Base-by-base conservation (phyloP, 345 rosid species). In the Eucalyptus pauciflora region DNA sequence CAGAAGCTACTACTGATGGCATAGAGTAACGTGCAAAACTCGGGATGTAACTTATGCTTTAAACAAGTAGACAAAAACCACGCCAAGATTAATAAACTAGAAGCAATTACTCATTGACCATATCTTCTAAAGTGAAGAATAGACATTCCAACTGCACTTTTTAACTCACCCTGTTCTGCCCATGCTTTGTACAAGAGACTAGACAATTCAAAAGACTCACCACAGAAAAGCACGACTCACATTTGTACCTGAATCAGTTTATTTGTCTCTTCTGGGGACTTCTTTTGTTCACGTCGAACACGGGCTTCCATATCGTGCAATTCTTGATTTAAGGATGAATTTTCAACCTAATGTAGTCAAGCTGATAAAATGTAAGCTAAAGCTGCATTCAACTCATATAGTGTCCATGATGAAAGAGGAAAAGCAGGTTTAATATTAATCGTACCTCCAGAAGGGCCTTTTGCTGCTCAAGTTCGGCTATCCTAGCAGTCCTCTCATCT, bases 271-370 rank as follows among this genome's bases (percentile, higher is more conserved):
- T 98, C 99, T 37, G 97, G 94, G 43, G 95, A 83, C 91, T 97
- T 98, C 96, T 96, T 98, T 92, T 96, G 98, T 91, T 95, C 99
- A 86, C 94, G 97, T 87, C 97, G 97, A 88, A 93, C 94, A 87
- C 95, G 97, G 90, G 94, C 94, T 93, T 96, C 98, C 98, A 95
- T 93, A 90, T 98, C 99, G 90, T 98, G 99, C 91, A 98, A 92
- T 93, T 98, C 99, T 96, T 98, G 99, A 92, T 93, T 96, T 85
- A 96, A 89, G 86, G 99, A 93, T 86, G 98, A 92, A 90, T 94
- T 96, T 92, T 97, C 99, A 71, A 95, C 97, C 99, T 98, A 93
- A 91, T 87, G 25, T 87, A 88, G 91, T 86, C 88, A 49, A 79
- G 76, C 89, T 89, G 80, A 86, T 92, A 88, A 86, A 83, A 52